A percentile compares a stretch with the other conserved stretches of the same genome.
phyloP scores from a whole-genome alignment of 305 asterid genomes.

The Petunia hybrid region DNA sequence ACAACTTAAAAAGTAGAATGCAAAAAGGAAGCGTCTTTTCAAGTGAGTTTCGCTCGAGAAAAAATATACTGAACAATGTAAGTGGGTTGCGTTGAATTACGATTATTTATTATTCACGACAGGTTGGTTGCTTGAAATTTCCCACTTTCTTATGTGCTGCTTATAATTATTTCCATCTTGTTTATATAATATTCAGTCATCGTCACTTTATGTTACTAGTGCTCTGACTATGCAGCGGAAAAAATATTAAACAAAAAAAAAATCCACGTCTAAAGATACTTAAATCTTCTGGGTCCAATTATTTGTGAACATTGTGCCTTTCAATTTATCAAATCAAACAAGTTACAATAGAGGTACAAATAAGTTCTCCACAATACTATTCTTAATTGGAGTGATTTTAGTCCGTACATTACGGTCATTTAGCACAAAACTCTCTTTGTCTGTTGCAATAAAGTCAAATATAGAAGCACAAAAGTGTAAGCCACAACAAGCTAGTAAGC shows the following conservation, averaged over 20 bases:
- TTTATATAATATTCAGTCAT: not conserved
- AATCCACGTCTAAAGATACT: not conserved
- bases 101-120: not conserved
- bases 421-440: not conserved
- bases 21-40: not conserved
- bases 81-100: slow-evolving; percentile 2
- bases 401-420: slow-evolving; percentile 34
- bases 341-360: not conserved
- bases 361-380: slow-evolving; percentile 8
- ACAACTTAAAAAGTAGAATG: not conserved
- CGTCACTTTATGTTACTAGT: slow-evolving; percentile 28
- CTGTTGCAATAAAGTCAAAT: not conserved
- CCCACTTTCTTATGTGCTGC: slow-evolving; percentile 28
- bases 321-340: slow-evolving; percentile 2
- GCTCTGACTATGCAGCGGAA: slow-evolving; percentile 24
- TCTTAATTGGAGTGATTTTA: slow-evolving; percentile 9
- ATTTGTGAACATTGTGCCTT: not conserved
- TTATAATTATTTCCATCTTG: slow-evolving; percentile 28
- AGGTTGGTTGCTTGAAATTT: slow-evolving; percentile 8
- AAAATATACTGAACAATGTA: no score
- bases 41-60: no score
- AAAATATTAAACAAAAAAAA: not conserved
- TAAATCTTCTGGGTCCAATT: slow-evolving; percentile 23
- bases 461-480: not conserved
- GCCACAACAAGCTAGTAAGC: not conserved